Evolutionary conservation across 2,329 filamentous ascomycete species (phyloP), one percentile per base, ranked within the genome.

Genomic region (Plectosphaerella sp.): DNA sequence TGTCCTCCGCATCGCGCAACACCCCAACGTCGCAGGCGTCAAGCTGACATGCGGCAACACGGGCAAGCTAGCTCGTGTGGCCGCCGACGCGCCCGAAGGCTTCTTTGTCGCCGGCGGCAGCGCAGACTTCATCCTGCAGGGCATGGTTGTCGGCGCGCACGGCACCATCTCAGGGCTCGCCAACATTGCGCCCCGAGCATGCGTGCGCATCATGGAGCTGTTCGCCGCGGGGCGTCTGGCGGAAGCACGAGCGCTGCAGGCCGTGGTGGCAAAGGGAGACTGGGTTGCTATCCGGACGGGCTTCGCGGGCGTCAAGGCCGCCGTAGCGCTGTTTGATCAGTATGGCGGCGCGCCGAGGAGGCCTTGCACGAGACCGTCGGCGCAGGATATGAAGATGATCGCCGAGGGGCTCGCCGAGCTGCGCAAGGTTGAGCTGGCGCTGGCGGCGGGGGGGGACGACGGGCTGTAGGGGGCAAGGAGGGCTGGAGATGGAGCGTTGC

Each of bases 81-180:
- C 68, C 42, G 79, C 45, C 15, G 54, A 49, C 16, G 56, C 48
- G 9, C 59, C 59, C 11, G 48, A 55, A 14, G 57, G 55, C 6
- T 91, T 91, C 73, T 76, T 88, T 64, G 86, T 86, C 54, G 81
- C 87, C 61, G 87, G 86, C 42, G 88, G 88, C 51, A 87, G 83
- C 47, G 86, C 86, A 49, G 87, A 91, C 70, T 90, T 90, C 67
- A 86, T 83, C 12, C 69, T 91, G 12, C 87, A 89, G 66, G 84
- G 84, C 1, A 68, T 89, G 39, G 76, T 87, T 43, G 86, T 83
- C 4, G 88, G 87, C 22, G 87, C 84, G 3, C 81, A 86, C 52
- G 88, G 88, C 35, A 80, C 88, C 61, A 87, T 91, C 56, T 84
- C 82, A 14, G 88, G 87, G 12, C 75, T 87, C 51, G 88, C 80